These are phyloP conservation scores for Closterium sp. DNA, from an alignment of 139 green algal genomes.

Conservation along the genomic window DNA sequence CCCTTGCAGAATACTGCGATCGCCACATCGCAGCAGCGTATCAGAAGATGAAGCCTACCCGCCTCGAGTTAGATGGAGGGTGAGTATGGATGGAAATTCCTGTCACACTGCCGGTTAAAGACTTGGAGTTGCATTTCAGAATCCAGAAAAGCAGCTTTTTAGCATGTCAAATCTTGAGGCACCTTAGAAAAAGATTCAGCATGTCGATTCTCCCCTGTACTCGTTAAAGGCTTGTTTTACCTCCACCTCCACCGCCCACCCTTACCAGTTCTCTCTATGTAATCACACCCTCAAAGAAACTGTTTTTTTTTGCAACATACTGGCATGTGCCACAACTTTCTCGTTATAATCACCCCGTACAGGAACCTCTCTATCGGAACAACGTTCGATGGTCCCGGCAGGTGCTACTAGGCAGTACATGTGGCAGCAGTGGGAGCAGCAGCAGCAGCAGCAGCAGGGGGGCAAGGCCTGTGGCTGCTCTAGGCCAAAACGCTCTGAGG, in stretches of 20 bases:
- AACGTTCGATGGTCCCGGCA: not conserved
- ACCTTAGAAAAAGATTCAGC: no score
- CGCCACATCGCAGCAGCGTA: no score
- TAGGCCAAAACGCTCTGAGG: not conserved
- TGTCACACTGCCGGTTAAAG: no score
- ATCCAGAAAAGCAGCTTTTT: no score
- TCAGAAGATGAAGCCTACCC: no score
- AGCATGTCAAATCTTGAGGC: no score
- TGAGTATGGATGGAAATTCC: not conserved
- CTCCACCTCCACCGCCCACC: not conserved
- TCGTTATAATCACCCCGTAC: no score
- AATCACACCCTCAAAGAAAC: not conserved
- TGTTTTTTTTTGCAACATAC: not conserved
- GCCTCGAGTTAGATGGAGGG: not conserved
- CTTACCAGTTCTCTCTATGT: not conserved
- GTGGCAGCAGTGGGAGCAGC: not conserved
- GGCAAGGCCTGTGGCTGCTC: not conserved
- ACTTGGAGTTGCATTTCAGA: no score
- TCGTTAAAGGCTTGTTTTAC: no score
- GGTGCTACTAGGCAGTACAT: not conserved
- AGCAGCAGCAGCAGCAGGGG: not conserved
- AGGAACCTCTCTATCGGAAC: not conserved
- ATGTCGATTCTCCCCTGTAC: no score
- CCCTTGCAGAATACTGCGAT: not conserved
- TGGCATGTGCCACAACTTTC: no score